Conservation (phyloP, 176 grass and related monocot species). For the Musa beccarii region DNA sequence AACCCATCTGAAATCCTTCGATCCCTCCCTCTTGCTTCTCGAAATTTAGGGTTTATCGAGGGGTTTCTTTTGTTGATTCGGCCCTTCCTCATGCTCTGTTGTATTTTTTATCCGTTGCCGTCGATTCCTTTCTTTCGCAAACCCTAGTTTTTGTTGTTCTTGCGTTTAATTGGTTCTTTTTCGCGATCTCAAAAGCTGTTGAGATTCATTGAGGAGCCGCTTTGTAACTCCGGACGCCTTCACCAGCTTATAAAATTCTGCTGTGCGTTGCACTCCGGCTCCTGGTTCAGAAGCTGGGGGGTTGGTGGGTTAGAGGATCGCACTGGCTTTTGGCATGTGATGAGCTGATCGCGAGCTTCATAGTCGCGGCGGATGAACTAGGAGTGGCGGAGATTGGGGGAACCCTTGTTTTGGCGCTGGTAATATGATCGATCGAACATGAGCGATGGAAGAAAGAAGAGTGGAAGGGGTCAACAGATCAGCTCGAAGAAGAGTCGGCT, state of each 20-base stretch:
- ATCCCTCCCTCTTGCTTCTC: neutral
- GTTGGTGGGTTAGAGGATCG: neutral
- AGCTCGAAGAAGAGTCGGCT: constrained; percentile 1
- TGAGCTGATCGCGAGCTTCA: neutral
- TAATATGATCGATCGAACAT: constrained; percentile 58
- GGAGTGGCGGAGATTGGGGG: constrained; percentile 3
- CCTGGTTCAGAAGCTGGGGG: neutral
- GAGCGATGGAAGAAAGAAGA: constrained; percentile 25
- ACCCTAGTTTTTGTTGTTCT: neutral
- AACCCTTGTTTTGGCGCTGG: constrained; percentile 9
- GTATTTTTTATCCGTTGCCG: neutral
- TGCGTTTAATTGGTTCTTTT: neutral
- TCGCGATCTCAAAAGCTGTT: neutral
- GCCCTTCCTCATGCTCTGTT: neutral
- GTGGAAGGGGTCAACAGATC: constrained; percentile 14
- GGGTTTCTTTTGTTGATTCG: neutral
- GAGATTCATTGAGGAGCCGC: neutral
- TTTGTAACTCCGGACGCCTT: neutral
- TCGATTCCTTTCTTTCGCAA: neutral
- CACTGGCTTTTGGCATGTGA: neutral
- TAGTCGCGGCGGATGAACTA: neutral
- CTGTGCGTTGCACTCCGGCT: neutral
- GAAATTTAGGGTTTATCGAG: neutral
- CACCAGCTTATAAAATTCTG: neutral
- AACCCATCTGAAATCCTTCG: too few species aligned